Conservation (phyloP, 2,329 filamentous ascomycete species). For the Onygenales sp. region DNA sequence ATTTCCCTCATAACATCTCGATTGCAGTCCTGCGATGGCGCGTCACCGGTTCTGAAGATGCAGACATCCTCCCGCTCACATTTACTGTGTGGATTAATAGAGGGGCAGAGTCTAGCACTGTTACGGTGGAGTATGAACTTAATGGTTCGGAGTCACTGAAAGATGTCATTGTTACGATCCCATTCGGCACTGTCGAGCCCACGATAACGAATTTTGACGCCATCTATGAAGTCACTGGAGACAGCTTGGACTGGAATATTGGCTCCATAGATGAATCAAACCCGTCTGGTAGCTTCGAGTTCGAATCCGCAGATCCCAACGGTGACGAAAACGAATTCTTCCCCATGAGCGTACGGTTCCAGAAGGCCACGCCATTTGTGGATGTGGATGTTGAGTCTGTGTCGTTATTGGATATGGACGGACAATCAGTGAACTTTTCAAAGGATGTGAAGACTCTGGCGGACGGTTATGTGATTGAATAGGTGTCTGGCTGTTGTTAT, state of each 20-base stretch:
- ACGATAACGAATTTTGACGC: constrained; percentile 88
- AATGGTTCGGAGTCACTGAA: constrained; percentile 68
- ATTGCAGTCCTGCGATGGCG: constrained; percentile 93
- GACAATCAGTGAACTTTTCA: constrained; percentile 34
- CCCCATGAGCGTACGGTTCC: constrained; percentile 88
- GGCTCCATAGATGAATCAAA: constrained; percentile 77
- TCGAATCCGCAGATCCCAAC: constrained; percentile 77
- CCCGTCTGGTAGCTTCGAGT: constrained; percentile 80
- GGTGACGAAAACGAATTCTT: constrained; percentile 92
- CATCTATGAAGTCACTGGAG: constrained; percentile 84
- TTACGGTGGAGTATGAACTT: constrained; percentile 93
- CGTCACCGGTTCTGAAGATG: constrained; percentile 65
- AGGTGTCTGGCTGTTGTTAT: constrained; percentile 3
- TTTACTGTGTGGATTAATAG: constrained; percentile 98
- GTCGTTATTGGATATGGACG: constrained; percentile 36
- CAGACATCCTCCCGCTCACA: constrained; percentile 76
- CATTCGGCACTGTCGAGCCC: constrained; percentile 76
- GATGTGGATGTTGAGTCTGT: constrained; percentile 68
- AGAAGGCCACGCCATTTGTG: constrained; percentile 74
- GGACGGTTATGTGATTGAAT: constrained; percentile 38
- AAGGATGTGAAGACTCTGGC: constrained; percentile 37
- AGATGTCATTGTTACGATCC: constrained; percentile 81
- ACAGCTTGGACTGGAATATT: constrained; percentile 89
- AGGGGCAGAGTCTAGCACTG: constrained; percentile 68
- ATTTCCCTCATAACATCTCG: constrained; percentile 89